Conservation (phyloP, 306 rosid species). For the Fagus sylvatica region DNA sequence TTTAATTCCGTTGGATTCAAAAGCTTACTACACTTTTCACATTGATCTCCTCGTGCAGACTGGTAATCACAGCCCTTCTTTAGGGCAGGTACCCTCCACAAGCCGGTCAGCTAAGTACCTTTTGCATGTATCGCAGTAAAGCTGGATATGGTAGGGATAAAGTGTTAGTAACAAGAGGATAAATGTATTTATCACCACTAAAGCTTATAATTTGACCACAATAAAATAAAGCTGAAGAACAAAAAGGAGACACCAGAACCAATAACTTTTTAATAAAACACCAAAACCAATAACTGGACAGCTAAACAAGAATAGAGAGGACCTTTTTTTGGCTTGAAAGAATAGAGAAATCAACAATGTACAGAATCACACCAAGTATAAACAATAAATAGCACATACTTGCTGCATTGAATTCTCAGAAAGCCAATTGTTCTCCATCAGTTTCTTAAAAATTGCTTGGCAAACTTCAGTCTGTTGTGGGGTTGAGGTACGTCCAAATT, state of each 20-base stretch:
- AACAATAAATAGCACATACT: conserved; percentile 41
- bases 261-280: no score
- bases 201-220: neutral
- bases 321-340: neutral
- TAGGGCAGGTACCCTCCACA: conserved; percentile 90
- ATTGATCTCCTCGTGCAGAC: conserved; percentile 95
- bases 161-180: neutral
- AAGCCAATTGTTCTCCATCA: conserved; percentile 74
- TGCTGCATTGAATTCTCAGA: conserved; percentile 90
- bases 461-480: conserved; percentile 92
- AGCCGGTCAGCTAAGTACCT: conserved; percentile 94
- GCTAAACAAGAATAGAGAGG: conserved; percentile 7
- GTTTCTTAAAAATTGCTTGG: conserved; percentile 70
- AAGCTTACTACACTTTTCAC: conserved; percentile 95
- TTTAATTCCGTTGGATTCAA: conserved; percentile 84
- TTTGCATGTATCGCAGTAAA: conserved; percentile 76
- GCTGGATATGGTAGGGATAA: conserved; percentile 55
- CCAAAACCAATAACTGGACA: neutral
- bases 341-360: neutral
- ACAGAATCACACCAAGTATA: neutral
- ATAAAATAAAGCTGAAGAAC: neutral
- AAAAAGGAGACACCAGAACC: neutral
- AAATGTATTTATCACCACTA: neutral
- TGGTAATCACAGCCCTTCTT: conserved; percentile 73
- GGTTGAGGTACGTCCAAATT: conserved; percentile 85